Base-by-base conservation (phyloP, 345 rosid species). In the Moricandia arvensis region DNA sequence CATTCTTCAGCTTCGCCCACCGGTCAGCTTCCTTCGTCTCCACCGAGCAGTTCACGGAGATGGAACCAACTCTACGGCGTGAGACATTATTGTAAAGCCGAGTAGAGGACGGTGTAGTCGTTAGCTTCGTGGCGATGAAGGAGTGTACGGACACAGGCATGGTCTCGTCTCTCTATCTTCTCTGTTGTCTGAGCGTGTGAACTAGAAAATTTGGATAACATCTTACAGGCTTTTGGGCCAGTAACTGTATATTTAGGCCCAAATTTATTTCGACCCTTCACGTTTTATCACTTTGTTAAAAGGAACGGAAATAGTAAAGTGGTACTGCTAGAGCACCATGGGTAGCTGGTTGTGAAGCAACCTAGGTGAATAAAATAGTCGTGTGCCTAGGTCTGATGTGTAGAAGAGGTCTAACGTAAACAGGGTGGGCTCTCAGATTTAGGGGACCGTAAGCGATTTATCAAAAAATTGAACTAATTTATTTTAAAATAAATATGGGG, bases 1-100 rank as follows among this genome's bases (percentile, higher is more conserved):
- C 90, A 78, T 87, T 90, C 82, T 82, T 90, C 75, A 93, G 69
- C 68, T 83, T 85, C 69, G 85, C 83, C 43, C 15, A 78, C 34
- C 85, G 87, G 30, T 83, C 59, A 62, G 68, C 77, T 55, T 82
- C 84, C 31, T 59, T 68, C 8, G 79, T 72, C 3, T 80, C 82
- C 59, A 79, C 84, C 73, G 87, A 82, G 83, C 91, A 86, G 11
- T 73, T 81, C 27, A 87, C 83, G 5, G 85, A 81, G 63, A 13
- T 77, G 63, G 70, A 54, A 4, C 59, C 38, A 37, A 73, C 31
- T 72, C 80, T 12, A 49, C 79, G 75, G 53, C 47, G 59, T 6
- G 78, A 58, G 26, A 21, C 64, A 61, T 58, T 71, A 9, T 41
- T 71, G 66, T 45, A 0, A 6, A 30, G 16, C 24, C 81, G 78